Evolutionary conservation across 176 grass and related monocot genomes (phyloP), one percentile per base, ranked within the genome.

Genomic region (Musa beccarii): DNA sequence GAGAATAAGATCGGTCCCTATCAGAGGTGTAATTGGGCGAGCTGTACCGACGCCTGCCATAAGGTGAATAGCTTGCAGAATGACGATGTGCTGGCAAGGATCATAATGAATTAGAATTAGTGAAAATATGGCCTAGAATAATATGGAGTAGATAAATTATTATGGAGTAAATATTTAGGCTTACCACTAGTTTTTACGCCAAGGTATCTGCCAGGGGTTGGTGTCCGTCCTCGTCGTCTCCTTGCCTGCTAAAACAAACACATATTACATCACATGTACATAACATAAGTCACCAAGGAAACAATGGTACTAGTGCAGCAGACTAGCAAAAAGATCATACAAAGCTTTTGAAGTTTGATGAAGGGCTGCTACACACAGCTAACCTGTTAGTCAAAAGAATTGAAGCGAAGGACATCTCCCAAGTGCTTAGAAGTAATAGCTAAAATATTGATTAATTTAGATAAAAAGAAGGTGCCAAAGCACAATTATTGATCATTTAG

Each of bases 331-430:
- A 86, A 67, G 1, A 20, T 80, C 70, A 80, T 83, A 82, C 81
- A 80, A 84, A 80, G 59, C 51, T 82, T 74, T 88, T 78, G 82
- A 82, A 74, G 75, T 89, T 89, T 86, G 86, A 72, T 84, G 92
- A 79, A 74, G 83, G 84, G 83, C 87, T 87, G 79, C 87, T 88
- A 87, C 83, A 65, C 62, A 82, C 79, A 92, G 92, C 87, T 92
- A 86, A 75, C 87, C 83, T 92, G 85, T 78, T 92, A 83, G 76
- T 76, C 59, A 82, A 85, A 74, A 84, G 81, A 75, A 85, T 87
- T 88, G 81, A 85, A 63, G 82, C 56, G 76, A 74, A 85, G 19
- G 81, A 87, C 10, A 86, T 52, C 74, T 82, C 76, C 78, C 77
- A 83, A 87, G 80, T 71, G 17, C 63, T 51, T 51, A 89, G 64